Base-by-base conservation (phyloP, 371 early-diverging fungal species). In the Apophysomyces ossiformis region DNA sequence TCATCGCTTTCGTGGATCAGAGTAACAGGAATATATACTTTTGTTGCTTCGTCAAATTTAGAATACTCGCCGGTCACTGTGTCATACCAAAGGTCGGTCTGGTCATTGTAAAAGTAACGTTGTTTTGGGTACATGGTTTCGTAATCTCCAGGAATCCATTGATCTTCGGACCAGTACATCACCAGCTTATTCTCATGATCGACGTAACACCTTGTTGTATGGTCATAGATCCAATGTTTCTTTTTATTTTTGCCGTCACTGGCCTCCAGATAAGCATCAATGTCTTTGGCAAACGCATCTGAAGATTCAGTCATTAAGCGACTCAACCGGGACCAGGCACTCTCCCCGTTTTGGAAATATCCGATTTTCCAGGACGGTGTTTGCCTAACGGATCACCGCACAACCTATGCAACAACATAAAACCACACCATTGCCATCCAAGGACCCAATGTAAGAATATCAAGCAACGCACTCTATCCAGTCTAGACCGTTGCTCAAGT, bases 11-110 rank as follows among this genome's bases (percentile, higher is more conserved):
- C 59, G 43, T 64, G 59, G 12, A 61, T 64, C 6, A 54, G 36
- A 0, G 44, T 56, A 1, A 77, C 61, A 2, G 73, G 63, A 13
- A 73, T 59, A 54, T 75, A 80, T 2, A 59, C 57, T 37, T 66
- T 66, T 12, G 62, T 64, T 5, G 58, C 58, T 16, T 67, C 61
- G 50, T 80, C 78, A 43, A 69, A 73, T 3, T 67, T 64, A 5
- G 70, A 77, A 21, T 75, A 77, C 16, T 70, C 63, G 0, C 70
- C 58, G 3, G 75, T 71, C 4, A 63, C 16, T 5, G 70, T 68
- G 18, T 80, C 78, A 39, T 74, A 71, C 76, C 78, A 80, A 13
- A 73, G 37, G 62, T 75, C 72, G 4, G 66, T 67, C 12, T 72
- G 56, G 15, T 69, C 45, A 46, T 80, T 73, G 54, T 70, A 79